Evolutionary conservation across 1,284 basidiomycete genomes (phyloP).

Genomic region (Microbotryum intermedium): DNA sequence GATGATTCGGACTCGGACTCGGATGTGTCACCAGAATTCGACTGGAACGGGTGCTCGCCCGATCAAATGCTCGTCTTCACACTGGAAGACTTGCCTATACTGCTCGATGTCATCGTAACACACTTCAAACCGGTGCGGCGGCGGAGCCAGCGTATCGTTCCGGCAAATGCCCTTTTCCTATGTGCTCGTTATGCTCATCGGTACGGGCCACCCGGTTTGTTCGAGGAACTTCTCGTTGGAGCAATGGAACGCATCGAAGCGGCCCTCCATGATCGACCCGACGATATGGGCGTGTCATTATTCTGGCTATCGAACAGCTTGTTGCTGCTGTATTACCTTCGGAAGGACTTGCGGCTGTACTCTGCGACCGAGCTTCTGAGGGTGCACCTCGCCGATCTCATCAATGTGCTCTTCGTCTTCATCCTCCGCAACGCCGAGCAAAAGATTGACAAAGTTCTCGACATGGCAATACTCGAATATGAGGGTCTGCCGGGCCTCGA

Average conservation of each 20-base stretch:
- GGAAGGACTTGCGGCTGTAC: constrained; percentile 52
- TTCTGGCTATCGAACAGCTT: constrained; percentile 95
- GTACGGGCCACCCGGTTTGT: constrained; percentile 63
- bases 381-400: constrained; percentile 60
- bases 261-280: constrained; percentile 71
- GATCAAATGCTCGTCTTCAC: constrained; percentile 78
- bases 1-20: constrained; percentile 12
- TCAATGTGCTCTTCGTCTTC: constrained; percentile 94
- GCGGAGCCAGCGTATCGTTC: constrained; percentile 37
- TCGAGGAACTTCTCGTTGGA: constrained; percentile 83
- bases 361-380: constrained; percentile 19
- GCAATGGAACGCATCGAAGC: constrained; percentile 88
- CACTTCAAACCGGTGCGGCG: constrained; percentile 52
- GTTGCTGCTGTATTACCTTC: constrained; percentile 78
- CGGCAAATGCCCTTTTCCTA: constrained; percentile 45
- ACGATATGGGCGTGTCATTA: constrained; percentile 74
- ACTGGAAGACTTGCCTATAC: constrained; percentile 59
- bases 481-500: constrained; percentile 66
- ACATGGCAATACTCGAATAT: constrained; percentile 74
- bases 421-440: constrained; percentile 87
- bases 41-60: constrained; percentile 29
- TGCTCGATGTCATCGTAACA: constrained; percentile 67
- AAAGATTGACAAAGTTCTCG: constrained; percentile 76
- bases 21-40: constrained; percentile 16
- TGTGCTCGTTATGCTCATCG: constrained; percentile 67